Conservation (phyloP, 1,284 basidiomycete genomes). For the Bjerkandera adusta region DNA sequence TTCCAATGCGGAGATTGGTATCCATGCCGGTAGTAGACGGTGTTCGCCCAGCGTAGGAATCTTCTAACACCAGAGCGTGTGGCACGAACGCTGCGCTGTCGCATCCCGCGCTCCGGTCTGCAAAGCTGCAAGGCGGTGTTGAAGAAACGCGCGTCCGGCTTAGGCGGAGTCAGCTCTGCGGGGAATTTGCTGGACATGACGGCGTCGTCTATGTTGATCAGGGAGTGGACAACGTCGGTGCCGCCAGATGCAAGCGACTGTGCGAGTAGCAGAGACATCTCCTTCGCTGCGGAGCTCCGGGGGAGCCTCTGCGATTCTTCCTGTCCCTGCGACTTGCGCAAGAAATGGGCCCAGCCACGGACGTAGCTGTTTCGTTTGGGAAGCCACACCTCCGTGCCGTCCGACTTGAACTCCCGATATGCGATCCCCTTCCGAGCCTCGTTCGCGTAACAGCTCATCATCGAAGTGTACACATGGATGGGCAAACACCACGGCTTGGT, state of each 20-base stretch:
- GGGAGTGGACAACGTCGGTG: constrained; percentile 29
- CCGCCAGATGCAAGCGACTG: constrained; percentile 37
- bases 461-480: constrained; percentile 65
- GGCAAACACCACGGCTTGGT: constrained; percentile 59
- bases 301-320: too few species aligned
- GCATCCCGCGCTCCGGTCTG: constrained; percentile 31
- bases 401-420: constrained; percentile 3
- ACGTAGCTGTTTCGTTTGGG: constrained; percentile 23
- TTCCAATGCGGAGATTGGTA: constrained; percentile 29
- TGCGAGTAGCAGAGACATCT: constrained; percentile 33
- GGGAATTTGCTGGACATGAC: not conserved
- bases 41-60: constrained; percentile 26
- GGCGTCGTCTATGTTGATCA: constrained; percentile 15
- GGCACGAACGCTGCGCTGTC: constrained; percentile 16
- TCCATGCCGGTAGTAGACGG: constrained; percentile 27
- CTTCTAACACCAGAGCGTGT: constrained; percentile 29
- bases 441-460: constrained; percentile 61
- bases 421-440: constrained; percentile 38
- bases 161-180: constrained; percentile 30
- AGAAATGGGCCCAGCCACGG: constrained; percentile 38
- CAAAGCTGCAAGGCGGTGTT: constrained; percentile 59
- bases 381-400: constrained; percentile 14
- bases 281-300: constrained; percentile 26
- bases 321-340: constrained; percentile 21
- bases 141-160: constrained; percentile 64